A percentile compares a stretch with the other conserved stretches of the same genome.
phyloP scores from a whole-genome alignment of 805 yeast genomes.

The Myxozyma sirexii region DNA sequence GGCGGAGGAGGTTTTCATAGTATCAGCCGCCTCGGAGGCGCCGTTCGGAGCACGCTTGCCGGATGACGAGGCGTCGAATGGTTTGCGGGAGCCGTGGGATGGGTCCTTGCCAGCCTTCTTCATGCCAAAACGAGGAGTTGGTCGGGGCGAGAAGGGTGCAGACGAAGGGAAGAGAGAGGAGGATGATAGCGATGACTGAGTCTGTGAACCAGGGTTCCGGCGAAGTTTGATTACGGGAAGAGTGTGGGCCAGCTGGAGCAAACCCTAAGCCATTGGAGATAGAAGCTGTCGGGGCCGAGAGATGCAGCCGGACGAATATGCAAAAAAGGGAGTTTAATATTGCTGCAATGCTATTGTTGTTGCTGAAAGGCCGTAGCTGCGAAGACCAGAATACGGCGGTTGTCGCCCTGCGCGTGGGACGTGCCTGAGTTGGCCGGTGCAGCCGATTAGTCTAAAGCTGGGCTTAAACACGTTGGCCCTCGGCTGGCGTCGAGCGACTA shows the following conservation, averaged over 20 bases:
- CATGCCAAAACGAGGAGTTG: constrained; percentile 5
- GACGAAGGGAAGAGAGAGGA: neutral
- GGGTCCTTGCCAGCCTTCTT: constrained; percentile 17
- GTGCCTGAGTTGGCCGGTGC: neutral
- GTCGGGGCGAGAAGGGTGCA: neutral
- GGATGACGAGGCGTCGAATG: neutral
- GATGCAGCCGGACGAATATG: too few relatives aligned
- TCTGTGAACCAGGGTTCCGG: neutral
- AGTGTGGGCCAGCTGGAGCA: too few relatives aligned
- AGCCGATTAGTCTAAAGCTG: neutral
- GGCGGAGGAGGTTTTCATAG: constrained; percentile 22
- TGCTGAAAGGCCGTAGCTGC: too few relatives aligned
- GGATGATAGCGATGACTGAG: neutral
- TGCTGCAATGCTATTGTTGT: too few relatives aligned
- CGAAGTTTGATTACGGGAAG: neutral
- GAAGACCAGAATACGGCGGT: too few relatives aligned
- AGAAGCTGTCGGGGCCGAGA: neutral
- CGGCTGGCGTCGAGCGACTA: too few relatives aligned
- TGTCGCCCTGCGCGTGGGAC: neutral
- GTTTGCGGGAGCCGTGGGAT: constrained; percentile 6
- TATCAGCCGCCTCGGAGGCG: neutral
- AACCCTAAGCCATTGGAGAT: too few relatives aligned
- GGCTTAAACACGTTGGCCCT: too few relatives aligned
- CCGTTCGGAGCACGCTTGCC: constrained; percentile 5
- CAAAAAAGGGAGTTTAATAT: too few relatives aligned